Base-by-base conservation (phyloP, 768 basidiomycete genomes). In the Podaxis sp. region DNA sequence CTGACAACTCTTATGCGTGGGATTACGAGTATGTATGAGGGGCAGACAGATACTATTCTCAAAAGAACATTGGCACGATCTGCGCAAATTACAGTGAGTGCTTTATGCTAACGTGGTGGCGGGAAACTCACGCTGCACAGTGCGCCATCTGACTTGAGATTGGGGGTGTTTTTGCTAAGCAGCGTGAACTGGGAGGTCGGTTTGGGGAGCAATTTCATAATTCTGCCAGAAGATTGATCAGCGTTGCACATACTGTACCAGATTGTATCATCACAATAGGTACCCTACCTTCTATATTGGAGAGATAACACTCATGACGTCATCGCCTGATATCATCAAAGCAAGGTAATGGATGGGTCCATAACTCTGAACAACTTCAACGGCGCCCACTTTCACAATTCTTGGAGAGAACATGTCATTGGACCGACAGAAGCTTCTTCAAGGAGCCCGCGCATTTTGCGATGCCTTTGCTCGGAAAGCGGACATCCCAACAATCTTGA, bases 381-480 rank as follows among this genome's bases (percentile, higher is more conserved):
- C 17, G 7, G 19, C n/a, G 7, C 15, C 43, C 19, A n/a, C 22
- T 49, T 49, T n/a, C 47, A 49, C 47, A 49, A 49, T 1, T 49
- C 22, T 12, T 27, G 12, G 24, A 50, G 22, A 24, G 24, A 13
- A 0, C 29, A 74, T 74, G 72, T 50, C 65, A 12, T 63, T 66
- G 2, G 61, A 69, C 2, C 73, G 80, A 62, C 64, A 68, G 11
- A 66, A 73, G 52, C 76, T 88, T n/a, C 69, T 79, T 29, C 58
- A 70, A 51, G 76, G 82, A 36, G 80, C 86, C 0, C 72, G 74
- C 58, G 69, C 70, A 3, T 81, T 89, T 63, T 87, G 86, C 70
- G 68, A 76, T 40, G 81, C 79, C 47, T 86, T 89, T 66, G 75
- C 85, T 7, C 63, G 70, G 33, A 77, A 83, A 41, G 74, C 75